These are phyloP conservation scores for Penicillium cosmopolitanum DNA, from an alignment of 495 filamentous ascomycete genomes.

Conservation along the genomic window DNA sequence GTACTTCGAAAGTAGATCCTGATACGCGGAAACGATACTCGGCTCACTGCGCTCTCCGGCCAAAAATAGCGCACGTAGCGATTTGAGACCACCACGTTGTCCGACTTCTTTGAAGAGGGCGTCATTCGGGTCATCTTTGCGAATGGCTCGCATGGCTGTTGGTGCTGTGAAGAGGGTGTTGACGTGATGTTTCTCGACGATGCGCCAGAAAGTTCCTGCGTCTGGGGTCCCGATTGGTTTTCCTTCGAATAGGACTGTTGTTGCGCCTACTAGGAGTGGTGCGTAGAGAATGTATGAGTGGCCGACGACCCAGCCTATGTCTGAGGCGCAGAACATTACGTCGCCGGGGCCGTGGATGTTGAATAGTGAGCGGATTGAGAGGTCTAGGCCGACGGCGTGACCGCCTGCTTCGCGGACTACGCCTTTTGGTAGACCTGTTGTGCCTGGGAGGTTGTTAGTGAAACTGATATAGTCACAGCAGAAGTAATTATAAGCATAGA, in stretches of 20 bases:
- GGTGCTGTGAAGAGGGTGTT: slow-evolving; percentile 86
- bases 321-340: slow-evolving; percentile 82
- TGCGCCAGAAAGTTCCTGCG: slow-evolving; percentile 84
- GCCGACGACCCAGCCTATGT: slow-evolving; percentile 85
- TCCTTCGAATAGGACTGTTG: slow-evolving; percentile 88
- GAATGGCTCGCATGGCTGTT: slow-evolving; percentile 83
- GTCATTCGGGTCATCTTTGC: slow-evolving; percentile 80
- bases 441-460: slow-evolving; percentile 49
- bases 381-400: slow-evolving; percentile 82
- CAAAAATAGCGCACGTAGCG: slow-evolving; percentile 75
- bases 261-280: slow-evolving; percentile 79
- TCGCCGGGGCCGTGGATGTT: slow-evolving; percentile 78
- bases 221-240: slow-evolving; percentile 91
- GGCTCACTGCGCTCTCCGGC: slow-evolving; percentile 91
- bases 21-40: slow-evolving; percentile 78
- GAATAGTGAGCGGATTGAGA: slow-evolving; percentile 80
- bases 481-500: too few relatives aligned
- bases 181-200: slow-evolving; percentile 82
- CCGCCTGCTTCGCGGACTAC: slow-evolving; percentile 83
- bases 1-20: slow-evolving; percentile 66
- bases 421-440: slow-evolving; percentile 87
- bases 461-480: too few relatives aligned
- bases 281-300: slow-evolving; percentile 87
- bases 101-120: slow-evolving; percentile 63
- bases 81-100: slow-evolving; percentile 64